A percentile compares a stretch with the other conserved stretches of the same genome.
Evolutionary conservation across 305 asterid genomes (phyloP).

Genomic region (Solanum hybrid): DNA sequence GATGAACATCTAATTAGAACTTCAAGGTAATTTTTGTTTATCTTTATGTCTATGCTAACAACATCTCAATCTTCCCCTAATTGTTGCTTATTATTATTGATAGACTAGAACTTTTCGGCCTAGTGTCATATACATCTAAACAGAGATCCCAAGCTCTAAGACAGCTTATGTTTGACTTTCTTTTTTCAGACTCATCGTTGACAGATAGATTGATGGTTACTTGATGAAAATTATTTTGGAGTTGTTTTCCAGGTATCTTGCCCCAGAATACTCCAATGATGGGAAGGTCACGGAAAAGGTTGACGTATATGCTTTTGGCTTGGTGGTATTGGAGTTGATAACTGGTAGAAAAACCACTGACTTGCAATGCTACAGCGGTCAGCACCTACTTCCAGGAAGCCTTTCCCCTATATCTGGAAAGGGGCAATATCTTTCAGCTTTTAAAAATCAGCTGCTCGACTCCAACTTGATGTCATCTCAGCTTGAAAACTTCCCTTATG

Average conservation of each 20-base stretch:
- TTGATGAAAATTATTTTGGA: conserved; percentile 1
- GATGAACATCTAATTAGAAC: conserved; percentile 46
- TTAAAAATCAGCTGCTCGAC: conserved; percentile 47
- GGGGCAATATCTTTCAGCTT: conserved; percentile 40
- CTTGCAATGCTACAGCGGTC: conserved; percentile 42
- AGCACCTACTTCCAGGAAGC: conserved; percentile 36
- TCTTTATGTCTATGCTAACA: background rate
- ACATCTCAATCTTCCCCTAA: background rate
- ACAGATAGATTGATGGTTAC: background rate
- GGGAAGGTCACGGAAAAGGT: conserved; percentile 64
- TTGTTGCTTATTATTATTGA: background rate
- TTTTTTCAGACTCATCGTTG: background rate
- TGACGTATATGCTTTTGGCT: conserved; percentile 70
- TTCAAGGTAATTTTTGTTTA: conserved; percentile 40
- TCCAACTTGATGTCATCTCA: conserved; percentile 37
- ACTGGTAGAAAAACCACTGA: conserved; percentile 49
- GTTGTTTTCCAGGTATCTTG: conserved; percentile 47
- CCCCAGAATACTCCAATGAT: conserved; percentile 60
- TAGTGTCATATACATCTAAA: background rate
- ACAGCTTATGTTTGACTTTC: background rate
- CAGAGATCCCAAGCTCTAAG: background rate
- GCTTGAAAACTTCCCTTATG: conserved; percentile 37
- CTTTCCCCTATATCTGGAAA: conserved; percentile 29
- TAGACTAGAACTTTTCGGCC: background rate
- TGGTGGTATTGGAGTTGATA: conserved; percentile 61